Base-by-base conservation (phyloP, 2,329 filamentous ascomycete genomes). In the Triangularia setosa region DNA sequence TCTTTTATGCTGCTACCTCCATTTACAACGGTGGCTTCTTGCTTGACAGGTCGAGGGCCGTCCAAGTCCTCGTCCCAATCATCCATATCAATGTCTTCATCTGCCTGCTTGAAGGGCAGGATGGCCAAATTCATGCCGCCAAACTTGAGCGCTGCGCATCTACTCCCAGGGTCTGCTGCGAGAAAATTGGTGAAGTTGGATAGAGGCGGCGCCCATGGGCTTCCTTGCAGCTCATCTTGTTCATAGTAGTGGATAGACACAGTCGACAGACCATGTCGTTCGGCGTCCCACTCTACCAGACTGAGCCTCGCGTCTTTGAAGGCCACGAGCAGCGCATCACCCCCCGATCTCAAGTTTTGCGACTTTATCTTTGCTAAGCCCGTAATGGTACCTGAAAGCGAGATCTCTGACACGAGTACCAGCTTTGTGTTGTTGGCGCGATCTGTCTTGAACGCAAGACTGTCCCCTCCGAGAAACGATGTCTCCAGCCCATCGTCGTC, bases 201-300 rank as follows among this genome's bases (percentile, higher is more conserved):
- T 72, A 96, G 79, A 62, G 90, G 85, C 60, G 90, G 84, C 59
- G 90, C 88, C 90, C 93, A 97, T 0, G 94, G 93, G 67, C 87
- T 90, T 61, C 90, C 88, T 69, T 90, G 87, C 67, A 94, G 81
- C 74, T 97, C 93, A 73, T 97, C 93, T 75, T 95, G 91, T 77
- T 99, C 95, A 79, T 98, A 99, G 82, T 93, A 98, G 80, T 99
- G 95, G 72, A 99, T 94, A 60, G 94, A 98, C 68, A 95, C 87
- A 61, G 94, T 98, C 71, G 90, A 88, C 71, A 98, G 88, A 60
- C 86, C 86, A 76, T 91, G 84, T 69, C 87, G 87, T 74, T 90
- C 87, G 8, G 92, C 88, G 75, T 98, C 92, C 95, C 95, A 99
- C 79, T 97, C 92, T 63, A 97, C 84, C 76, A 99, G 82, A 76